Evolutionary conservation across 495 filamentous ascomycete species (phyloP).

Genomic region (Penicillium crystallinum): DNA sequence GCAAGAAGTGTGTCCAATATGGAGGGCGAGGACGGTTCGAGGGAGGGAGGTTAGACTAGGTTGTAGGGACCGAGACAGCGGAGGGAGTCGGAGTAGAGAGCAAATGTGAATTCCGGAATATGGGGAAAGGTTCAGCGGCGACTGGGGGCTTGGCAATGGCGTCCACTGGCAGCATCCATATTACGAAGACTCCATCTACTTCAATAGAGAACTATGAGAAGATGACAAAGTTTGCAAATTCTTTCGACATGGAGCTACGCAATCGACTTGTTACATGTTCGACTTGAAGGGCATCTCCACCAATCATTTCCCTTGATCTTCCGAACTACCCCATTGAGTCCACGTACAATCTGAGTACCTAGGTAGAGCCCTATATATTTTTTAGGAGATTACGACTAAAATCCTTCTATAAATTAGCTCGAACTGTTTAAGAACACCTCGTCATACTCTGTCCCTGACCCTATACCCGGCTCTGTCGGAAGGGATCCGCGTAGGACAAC

Average conservation of each 20-base stretch:
- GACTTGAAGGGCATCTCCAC: background rate
- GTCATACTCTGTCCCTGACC: no score
- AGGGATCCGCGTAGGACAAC: slow-evolving; percentile 1
- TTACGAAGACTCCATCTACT: slow-evolving; percentile 9
- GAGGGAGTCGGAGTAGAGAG: slow-evolving; percentile 8
- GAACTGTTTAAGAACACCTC: no score
- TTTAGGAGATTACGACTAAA: no score
- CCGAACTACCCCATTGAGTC: no score
- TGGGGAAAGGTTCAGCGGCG: slow-evolving; percentile 35
- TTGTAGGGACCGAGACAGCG: background rate
- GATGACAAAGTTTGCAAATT: no score
- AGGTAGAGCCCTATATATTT: no score
- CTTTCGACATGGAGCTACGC: no score
- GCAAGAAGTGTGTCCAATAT: background rate
- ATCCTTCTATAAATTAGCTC: no score
- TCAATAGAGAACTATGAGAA: background rate
- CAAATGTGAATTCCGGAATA: slow-evolving; percentile 25
- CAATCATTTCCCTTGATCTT: background rate
- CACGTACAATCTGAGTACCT: no score
- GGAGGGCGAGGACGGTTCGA: background rate
- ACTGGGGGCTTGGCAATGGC: slow-evolving; percentile 33
- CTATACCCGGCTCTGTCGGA: no score
- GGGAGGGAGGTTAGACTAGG: background rate
- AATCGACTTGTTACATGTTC: slow-evolving; percentile 3
- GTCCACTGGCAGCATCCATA: slow-evolving; percentile 15